Conservation (phyloP, 1,139 yeast species). For the Geotrichum candidum region DNA sequence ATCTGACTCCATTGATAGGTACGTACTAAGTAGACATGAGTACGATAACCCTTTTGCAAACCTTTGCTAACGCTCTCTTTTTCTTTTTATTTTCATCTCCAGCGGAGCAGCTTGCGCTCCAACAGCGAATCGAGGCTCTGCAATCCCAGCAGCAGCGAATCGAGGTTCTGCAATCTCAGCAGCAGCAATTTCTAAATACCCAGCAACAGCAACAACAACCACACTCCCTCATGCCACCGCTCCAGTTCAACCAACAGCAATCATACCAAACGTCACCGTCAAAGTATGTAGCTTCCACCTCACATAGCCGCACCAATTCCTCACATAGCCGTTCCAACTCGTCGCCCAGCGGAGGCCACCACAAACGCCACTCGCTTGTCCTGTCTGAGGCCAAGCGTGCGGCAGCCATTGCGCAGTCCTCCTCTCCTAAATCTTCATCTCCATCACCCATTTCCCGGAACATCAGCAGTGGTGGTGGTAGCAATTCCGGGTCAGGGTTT, state of each 20-base stretch:
- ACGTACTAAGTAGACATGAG: constrained; percentile 28
- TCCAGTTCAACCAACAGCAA: constrained; percentile 11
- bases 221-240: neutral
- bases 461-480: constrained; percentile 11
- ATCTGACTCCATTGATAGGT: constrained; percentile 82
- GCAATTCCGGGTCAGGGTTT: constrained; percentile 37
- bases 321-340: constrained; percentile 1
- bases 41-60: neutral
- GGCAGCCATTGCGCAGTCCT: constrained; percentile 76
- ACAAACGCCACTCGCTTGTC: constrained; percentile 86
- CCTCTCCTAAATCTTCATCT: constrained; percentile 17
- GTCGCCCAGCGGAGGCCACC: constrained; percentile 53
- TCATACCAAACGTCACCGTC: constrained; percentile 6
- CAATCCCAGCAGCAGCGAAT: neutral
- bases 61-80: neutral
- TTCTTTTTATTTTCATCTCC: neutral
- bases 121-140: constrained; percentile 82
- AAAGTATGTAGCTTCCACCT: constrained; percentile 1
- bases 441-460: constrained; percentile 2
- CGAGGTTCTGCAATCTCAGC: constrained; percentile 62
- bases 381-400: constrained; percentile 90
- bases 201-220: constrained; percentile 41
- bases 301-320: neutral
- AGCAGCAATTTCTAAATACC: constrained; percentile 68
- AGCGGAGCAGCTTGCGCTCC: constrained; percentile 83